phyloP scores from a whole-genome alignment of 164 flowering plant genomes.

The Dillenia turbinata region DNA sequence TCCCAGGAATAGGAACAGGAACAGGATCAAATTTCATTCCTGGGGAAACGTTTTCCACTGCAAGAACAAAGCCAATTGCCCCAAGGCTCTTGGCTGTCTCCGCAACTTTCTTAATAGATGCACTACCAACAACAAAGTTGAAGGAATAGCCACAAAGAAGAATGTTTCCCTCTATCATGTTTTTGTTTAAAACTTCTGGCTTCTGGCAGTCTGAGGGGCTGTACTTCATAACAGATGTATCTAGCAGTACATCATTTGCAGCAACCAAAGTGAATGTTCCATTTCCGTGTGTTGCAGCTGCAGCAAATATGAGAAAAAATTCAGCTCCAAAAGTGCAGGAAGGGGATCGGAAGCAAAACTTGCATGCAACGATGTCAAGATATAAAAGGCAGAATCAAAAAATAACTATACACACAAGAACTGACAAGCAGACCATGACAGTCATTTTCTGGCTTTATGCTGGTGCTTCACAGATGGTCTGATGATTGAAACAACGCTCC shows the following conservation, averaged over 20 bases:
- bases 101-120: slow-evolving; percentile 83
- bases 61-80: slow-evolving; percentile 93
- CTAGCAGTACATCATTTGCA: slow-evolving; percentile 85
- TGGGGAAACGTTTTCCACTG: slow-evolving; percentile 83
- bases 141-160: slow-evolving; percentile 97
- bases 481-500: no score
- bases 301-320: slow-evolving; percentile 17
- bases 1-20: slow-evolving; percentile 83
- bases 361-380: not conserved
- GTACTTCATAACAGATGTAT: slow-evolving; percentile 62
- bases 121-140: slow-evolving; percentile 80
- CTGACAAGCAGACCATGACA: not conserved
- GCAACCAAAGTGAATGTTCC: slow-evolving; percentile 72
- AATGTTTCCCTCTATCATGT: slow-evolving; percentile 80
- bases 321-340: slow-evolving; percentile 6
- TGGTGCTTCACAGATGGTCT: no score
- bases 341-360: not conserved
- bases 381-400: not conserved
- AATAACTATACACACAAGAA: not conserved
- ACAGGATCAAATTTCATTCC: slow-evolving; percentile 96
- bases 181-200: slow-evolving; percentile 79
- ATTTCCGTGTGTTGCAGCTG: slow-evolving; percentile 73
- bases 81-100: slow-evolving; percentile 91
- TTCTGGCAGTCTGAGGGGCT: slow-evolving; percentile 91
- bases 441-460: not conserved